Percentiles rank a stretch among this genome's conserved stretches.
Conservation (phyloP, 2,329 filamentous ascomycete genomes). For the Aureobasidium sp. region DNA sequence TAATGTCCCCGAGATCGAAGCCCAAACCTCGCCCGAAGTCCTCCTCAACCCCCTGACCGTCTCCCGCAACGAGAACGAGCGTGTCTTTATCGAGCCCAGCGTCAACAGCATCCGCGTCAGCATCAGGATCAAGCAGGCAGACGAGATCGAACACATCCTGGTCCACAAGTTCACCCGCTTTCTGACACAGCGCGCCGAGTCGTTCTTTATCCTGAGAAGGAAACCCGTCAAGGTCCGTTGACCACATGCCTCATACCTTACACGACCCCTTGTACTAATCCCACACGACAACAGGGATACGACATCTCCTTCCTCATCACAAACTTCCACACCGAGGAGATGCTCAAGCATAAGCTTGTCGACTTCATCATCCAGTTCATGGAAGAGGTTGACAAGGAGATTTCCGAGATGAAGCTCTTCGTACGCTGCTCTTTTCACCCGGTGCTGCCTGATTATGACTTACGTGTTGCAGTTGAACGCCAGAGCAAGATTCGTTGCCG, state of each 20-base stretch:
- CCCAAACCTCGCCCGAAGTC: slow-evolving; percentile 83
- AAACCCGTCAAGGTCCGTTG: slow-evolving; percentile 79
- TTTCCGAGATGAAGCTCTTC: slow-evolving; percentile 99
- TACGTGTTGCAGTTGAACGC: slow-evolving; percentile 67
- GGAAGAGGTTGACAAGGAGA: slow-evolving; percentile 99
- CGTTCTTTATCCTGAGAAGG: slow-evolving; percentile 90
- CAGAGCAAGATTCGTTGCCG: slow-evolving; percentile 91
- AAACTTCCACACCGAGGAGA: slow-evolving; percentile 96
- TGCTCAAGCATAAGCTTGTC: slow-evolving; percentile 98
- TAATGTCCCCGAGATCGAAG: slow-evolving; percentile 97
- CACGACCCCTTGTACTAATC: background rate
- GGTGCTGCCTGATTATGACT: slow-evolving; percentile 19
- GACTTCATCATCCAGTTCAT: slow-evolving; percentile 99
- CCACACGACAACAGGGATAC: slow-evolving; percentile 58
- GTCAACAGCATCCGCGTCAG: slow-evolving; percentile 95
- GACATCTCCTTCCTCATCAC: slow-evolving; percentile 98
- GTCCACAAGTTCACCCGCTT: slow-evolving; percentile 98
- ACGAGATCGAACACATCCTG: slow-evolving; percentile 96
- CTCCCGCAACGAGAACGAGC: slow-evolving; percentile 93
- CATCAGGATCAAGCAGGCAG: slow-evolving; percentile 98
- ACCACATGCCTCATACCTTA: background rate
- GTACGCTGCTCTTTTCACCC: slow-evolving; percentile 45
- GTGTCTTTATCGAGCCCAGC: slow-evolving; percentile 89
- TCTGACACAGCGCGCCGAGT: slow-evolving; percentile 89
- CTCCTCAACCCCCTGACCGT: slow-evolving; percentile 84